Conservation (phyloP, 2,329 filamentous ascomycete genomes). For the Aureobasidium sp. region DNA sequence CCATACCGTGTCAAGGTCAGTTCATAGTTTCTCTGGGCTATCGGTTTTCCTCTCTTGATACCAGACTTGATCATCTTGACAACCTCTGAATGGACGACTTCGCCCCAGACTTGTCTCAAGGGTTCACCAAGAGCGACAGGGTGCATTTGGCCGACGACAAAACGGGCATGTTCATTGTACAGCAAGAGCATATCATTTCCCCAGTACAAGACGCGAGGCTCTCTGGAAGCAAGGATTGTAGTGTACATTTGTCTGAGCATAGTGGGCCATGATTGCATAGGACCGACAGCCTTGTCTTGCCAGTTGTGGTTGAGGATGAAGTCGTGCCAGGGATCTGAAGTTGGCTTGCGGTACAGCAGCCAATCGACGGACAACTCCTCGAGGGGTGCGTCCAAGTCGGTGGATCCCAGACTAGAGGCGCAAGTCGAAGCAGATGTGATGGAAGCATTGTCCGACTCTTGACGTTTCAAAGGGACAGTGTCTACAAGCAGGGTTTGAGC, state of each 20-base stretch:
- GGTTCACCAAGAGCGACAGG: slow-evolving; percentile 16
- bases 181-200: background rate
- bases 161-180: background rate
- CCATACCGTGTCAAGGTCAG: slow-evolving; percentile 17
- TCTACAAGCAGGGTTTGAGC: background rate
- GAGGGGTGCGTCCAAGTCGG: background rate
- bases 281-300: background rate
- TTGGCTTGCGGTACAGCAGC: background rate
- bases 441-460: background rate
- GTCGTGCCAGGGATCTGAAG: background rate
- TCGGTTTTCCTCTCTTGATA: background rate
- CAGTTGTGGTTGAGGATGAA: background rate
- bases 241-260: background rate
- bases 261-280: background rate
- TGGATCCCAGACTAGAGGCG: background rate
- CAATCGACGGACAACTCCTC: slow-evolving; percentile 2
- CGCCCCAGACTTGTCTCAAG: slow-evolving; percentile 8
- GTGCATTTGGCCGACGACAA: background rate
- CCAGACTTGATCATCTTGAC: slow-evolving; percentile 10
- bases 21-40: background rate
- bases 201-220: slow-evolving; percentile 10
- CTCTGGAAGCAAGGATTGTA: background rate
- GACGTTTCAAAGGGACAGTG: background rate
- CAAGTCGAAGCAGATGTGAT: background rate
- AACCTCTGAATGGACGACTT: background rate